phyloP scores from a whole-genome alignment of 768 basidiomycete species.

The Collybia nuda region DNA sequence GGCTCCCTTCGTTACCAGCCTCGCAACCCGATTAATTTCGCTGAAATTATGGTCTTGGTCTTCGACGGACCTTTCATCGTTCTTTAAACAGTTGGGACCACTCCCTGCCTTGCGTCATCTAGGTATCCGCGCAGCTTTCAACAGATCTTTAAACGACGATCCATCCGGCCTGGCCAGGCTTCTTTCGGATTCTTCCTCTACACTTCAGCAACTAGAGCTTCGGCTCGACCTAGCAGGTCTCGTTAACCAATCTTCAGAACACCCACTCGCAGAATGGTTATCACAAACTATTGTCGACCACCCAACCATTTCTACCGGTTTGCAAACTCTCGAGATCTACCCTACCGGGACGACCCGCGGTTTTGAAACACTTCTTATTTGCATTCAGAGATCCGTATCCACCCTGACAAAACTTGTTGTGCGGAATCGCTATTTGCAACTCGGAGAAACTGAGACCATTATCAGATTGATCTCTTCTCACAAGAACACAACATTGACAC shows the following conservation, averaged over 20 bases:
- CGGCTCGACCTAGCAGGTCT: conserved; percentile 37
- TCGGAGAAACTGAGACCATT: conserved; percentile 27
- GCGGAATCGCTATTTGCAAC: conserved; percentile 38
- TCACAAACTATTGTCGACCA: conserved; percentile 22
- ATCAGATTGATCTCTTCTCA: conserved; percentile 22
- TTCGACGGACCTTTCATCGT: conserved; percentile 36
- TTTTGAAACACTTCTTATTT: conserved; percentile 30
- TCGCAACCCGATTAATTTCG: conserved; percentile 30
- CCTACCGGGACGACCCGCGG: conserved; percentile 34
- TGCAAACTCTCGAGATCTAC: conserved; percentile 39
- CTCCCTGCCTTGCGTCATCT: conserved; percentile 33
- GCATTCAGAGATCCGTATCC: conserved; percentile 27
- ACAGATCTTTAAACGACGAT: conserved; percentile 31
- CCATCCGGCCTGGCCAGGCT: conserved; percentile 34
- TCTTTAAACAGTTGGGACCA: conserved; percentile 30
- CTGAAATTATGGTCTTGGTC: conserved; percentile 42
- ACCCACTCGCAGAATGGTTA: conserved; percentile 34
- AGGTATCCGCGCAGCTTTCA: conserved; percentile 38
- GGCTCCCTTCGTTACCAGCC: conserved; percentile 38
- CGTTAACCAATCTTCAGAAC: conserved; percentile 26
- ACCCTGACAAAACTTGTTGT: conserved; percentile 35
- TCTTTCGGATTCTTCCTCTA: conserved; percentile 25
- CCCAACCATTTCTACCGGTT: conserved; percentile 23
- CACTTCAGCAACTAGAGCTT: conserved; percentile 33
- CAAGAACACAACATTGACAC: conserved; percentile 15